Percentiles rank a stretch among this genome's conserved stretches.
Evolutionary conservation across 331 rosid species (phyloP).

Genomic region (Arachis monticola): DNA sequence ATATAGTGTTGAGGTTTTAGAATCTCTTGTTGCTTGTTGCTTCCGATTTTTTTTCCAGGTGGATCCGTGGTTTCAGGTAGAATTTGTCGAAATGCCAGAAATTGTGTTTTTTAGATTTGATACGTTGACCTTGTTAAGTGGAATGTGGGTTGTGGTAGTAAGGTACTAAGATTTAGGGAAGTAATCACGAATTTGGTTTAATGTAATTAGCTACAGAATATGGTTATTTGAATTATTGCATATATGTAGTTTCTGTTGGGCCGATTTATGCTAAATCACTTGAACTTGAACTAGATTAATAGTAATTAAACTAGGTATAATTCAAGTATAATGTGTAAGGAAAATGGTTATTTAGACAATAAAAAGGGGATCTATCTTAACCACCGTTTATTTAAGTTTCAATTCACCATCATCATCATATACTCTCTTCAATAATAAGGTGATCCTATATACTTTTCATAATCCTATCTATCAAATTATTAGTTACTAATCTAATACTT

Average conservation of each 20-base stretch:
- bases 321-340: too few relatives aligned
- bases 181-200: not conserved
- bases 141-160: not conserved
- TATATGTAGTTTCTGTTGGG: too few relatives aligned
- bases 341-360: too few relatives aligned
- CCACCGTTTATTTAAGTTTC: not conserved
- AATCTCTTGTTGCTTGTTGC: not conserved
- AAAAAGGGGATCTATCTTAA: not conserved
- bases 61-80: conserved; percentile 24
- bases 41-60: too few relatives aligned
- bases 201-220: not conserved
- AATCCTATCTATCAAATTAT: too few relatives aligned
- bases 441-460: too few relatives aligned
- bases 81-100: conserved; percentile 1
- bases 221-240: not conserved
- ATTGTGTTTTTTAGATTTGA: conserved; percentile 24
- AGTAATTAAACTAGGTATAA: too few relatives aligned
- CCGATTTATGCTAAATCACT: not conserved
- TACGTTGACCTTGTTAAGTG: conserved; percentile 26
- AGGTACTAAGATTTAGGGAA: conserved; percentile 31
- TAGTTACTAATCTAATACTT: too few relatives aligned
- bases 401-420: not conserved
- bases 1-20: not conserved
- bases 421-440: too few relatives aligned
- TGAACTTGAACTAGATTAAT: not conserved